phyloP scores from a whole-genome alignment of 2,329 filamentous ascomycete species.

The Didymella segeticola region DNA sequence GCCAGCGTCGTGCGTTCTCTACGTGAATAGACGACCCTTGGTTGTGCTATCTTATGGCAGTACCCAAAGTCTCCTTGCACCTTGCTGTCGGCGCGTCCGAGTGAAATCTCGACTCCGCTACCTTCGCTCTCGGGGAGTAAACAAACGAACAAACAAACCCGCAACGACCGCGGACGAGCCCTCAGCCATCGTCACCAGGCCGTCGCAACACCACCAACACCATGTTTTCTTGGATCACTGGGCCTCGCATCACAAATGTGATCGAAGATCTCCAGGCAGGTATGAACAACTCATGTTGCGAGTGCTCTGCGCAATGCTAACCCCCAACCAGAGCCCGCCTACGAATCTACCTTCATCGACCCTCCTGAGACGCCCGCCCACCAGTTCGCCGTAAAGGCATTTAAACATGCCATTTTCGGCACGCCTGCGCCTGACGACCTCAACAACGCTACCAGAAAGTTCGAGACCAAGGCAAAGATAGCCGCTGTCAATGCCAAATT shows the following conservation, averaged over 20 bases:
- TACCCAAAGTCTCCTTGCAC: background rate
- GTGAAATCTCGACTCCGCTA: constrained; percentile 9
- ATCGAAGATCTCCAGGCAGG: constrained; percentile 47
- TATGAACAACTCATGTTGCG: constrained; percentile 15
- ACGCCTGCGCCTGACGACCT: constrained; percentile 63
- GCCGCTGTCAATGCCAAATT: constrained; percentile 34
- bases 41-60: constrained; percentile 13
- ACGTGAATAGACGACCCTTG: too few species aligned
- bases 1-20: constrained; percentile 14
- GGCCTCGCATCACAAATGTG: constrained; percentile 46
- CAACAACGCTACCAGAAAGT: constrained; percentile 29
- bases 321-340: constrained; percentile 33
- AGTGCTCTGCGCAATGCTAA: constrained; percentile 17
- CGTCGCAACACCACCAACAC: background rate
- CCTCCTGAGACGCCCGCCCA: constrained; percentile 70
- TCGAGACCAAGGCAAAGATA: constrained; percentile 35
- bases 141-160: constrained; percentile 45
- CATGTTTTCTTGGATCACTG: constrained; percentile 51
- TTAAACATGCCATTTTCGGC: constrained; percentile 70
- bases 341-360: constrained; percentile 57
- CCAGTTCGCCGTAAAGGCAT: constrained; percentile 71
- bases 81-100: background rate
- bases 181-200: constrained; percentile 6
- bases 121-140: constrained; percentile 37
- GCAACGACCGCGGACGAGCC: constrained; percentile 13